A percentile compares a stretch with the other conserved stretches of the same genome.
These are phyloP conservation scores for Silene uniflora DNA, from an alignment of 148 eudicot genomes.

Conservation along the genomic window DNA sequence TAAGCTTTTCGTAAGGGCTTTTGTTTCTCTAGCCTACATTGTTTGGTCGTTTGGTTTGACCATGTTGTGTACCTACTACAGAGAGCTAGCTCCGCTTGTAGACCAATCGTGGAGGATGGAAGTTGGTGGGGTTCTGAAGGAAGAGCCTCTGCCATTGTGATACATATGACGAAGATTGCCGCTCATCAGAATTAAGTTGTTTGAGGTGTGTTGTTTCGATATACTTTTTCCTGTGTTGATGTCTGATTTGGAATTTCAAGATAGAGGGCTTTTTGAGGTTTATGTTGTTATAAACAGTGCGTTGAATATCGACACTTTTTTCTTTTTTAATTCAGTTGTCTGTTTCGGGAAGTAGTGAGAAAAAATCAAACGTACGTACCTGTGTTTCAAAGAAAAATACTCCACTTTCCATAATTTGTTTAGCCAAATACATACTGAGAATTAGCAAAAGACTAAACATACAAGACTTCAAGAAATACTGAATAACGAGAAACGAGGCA, in stretches of 20 bases:
- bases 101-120: conserved; percentile 96
- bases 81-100: conserved; percentile 80
- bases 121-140: conserved; percentile 69
- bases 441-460: background rate
- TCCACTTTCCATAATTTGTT: no score
- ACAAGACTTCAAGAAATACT: background rate
- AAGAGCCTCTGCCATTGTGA: conserved; percentile 53
- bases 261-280: background rate
- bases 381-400: no score
- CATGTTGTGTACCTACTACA: conserved; percentile 28
- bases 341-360: background rate
- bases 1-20: conserved; percentile 34
- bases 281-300: background rate
- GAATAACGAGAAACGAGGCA: background rate
- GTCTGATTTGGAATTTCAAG: background rate
- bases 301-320: background rate
- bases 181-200: conserved; percentile 8
- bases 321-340: background rate
- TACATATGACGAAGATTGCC: conserved; percentile 4
- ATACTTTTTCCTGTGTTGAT: conserved; percentile 4
- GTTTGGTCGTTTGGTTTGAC: conserved; percentile 6
- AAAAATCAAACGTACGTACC: background rate
- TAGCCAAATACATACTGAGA: no score
- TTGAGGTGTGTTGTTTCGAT: conserved; percentile 16
- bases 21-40: background rate